These are phyloP conservation scores for Poterioochromonas sp. DNA, from an alignment of 352 stramenopile genomes.

Conservation along the genomic window DNA sequence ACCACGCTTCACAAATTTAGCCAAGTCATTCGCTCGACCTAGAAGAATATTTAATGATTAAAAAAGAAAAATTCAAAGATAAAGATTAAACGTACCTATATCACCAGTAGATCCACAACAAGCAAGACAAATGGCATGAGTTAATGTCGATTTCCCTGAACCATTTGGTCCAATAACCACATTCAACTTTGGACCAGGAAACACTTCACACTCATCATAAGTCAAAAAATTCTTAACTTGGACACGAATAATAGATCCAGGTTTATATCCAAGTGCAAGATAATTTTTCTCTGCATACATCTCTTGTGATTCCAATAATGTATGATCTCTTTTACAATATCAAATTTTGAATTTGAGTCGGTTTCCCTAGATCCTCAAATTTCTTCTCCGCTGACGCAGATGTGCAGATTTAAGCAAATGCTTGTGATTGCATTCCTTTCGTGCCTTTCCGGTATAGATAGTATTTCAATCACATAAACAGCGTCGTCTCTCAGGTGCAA, in stretches of 20 bases:
- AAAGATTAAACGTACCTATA: constrained; percentile 55
- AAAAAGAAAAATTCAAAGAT: background rate
- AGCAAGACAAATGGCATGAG: constrained; percentile 92
- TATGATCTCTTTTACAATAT: too few species aligned
- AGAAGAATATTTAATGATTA: background rate
- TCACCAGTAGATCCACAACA: constrained; percentile 84
- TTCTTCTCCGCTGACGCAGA: too few species aligned
- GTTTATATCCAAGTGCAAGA: too few species aligned
- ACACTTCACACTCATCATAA: constrained; percentile 74
- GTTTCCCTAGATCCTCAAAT: too few species aligned
- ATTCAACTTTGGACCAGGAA: constrained; percentile 83
- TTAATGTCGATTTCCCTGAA: constrained; percentile 78
- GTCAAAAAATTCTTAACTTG: constrained; percentile 87
- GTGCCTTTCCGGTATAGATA: too few species aligned
- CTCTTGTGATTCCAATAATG: too few species aligned
- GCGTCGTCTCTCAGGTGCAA: too few species aligned
- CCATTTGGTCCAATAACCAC: constrained; percentile 95
- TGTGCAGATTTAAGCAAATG: too few species aligned
- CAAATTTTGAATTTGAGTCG: too few species aligned
- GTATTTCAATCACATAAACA: too few species aligned
- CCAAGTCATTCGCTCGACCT: constrained; percentile 75
- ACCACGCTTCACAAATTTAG: constrained; percentile 65
- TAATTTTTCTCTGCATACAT: too few species aligned
- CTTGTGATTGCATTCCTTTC: too few species aligned
- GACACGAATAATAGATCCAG: constrained; percentile 65